Conservation (phyloP, 495 filamentous ascomycete genomes). For the Aspergillus panamensis region DNA sequence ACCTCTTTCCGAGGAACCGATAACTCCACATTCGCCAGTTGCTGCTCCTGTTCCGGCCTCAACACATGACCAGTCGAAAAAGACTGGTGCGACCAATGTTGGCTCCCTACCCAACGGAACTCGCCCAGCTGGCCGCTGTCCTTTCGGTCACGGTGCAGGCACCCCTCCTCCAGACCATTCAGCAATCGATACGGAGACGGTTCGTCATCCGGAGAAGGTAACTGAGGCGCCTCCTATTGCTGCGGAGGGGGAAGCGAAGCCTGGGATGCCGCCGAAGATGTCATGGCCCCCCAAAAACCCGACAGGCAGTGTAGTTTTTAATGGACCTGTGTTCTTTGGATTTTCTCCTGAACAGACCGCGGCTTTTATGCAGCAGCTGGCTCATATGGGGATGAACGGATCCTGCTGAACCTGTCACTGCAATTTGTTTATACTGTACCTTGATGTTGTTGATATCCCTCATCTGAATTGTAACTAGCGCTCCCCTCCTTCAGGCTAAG, state of each 20-base stretch:
- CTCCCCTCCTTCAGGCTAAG: no score
- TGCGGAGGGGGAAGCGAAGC: background rate
- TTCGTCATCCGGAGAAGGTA: slow-evolving; percentile 8
- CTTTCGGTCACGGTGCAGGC: slow-evolving; percentile 43
- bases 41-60: slow-evolving; percentile 23
- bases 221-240: slow-evolving; percentile 2
- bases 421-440: background rate
- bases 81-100: slow-evolving; percentile 12
- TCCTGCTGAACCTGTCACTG: background rate
- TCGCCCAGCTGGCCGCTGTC: slow-evolving; percentile 39
- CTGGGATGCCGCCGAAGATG: background rate
- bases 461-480: background rate
- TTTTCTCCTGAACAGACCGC: slow-evolving; percentile 78
- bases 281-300: background rate
- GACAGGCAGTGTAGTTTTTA: slow-evolving; percentile 67
- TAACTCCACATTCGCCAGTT: slow-evolving; percentile 26
- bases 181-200: slow-evolving; percentile 20
- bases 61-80: slow-evolving; percentile 18
- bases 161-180: slow-evolving; percentile 19
- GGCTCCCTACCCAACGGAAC: slow-evolving; percentile 20
- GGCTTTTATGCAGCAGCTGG: slow-evolving; percentile 58
- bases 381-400: slow-evolving; percentile 14
- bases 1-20: slow-evolving; percentile 4
- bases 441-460: background rate
- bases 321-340: slow-evolving; percentile 85